Percentiles rank a stretch among this genome's conserved stretches.
Evolutionary conservation across 2,329 filamentous ascomycete genomes (phyloP).

Genomic region (Aureobasidium subglaciale): DNA sequence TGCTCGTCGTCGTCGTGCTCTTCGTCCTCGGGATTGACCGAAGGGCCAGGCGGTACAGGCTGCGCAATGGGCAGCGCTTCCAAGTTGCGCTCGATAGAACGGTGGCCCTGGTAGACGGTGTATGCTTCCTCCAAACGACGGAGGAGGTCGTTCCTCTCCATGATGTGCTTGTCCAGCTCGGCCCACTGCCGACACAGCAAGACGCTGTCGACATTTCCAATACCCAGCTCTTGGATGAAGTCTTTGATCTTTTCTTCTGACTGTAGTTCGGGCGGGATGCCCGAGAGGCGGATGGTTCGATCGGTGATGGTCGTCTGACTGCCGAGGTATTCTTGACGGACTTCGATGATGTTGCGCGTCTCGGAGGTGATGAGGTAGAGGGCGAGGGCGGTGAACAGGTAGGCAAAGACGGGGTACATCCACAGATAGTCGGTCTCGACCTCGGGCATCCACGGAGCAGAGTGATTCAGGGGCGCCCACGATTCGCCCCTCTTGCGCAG

Average conservation of each 20-base stretch:
- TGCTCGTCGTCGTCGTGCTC: slow-evolving; percentile 45
- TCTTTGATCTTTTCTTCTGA: slow-evolving; percentile 78
- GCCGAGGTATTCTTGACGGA: slow-evolving; percentile 85
- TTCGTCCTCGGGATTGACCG: slow-evolving; percentile 20
- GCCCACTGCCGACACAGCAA: slow-evolving; percentile 83
- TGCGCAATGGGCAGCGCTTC: slow-evolving; percentile 46
- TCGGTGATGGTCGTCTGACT: slow-evolving; percentile 94
- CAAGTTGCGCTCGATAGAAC: slow-evolving; percentile 41
- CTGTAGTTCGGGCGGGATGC: slow-evolving; percentile 71
- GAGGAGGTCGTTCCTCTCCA: slow-evolving; percentile 57
- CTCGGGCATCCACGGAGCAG: slow-evolving; percentile 14
- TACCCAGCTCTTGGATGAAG: slow-evolving; percentile 78
- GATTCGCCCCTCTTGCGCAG: background rate
- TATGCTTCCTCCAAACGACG: slow-evolving; percentile 75
- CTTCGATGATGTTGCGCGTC: slow-evolving; percentile 75
- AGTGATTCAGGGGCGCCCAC: slow-evolving; percentile 1
- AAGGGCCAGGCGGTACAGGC: slow-evolving; percentile 33
- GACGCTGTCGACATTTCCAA: slow-evolving; percentile 84
- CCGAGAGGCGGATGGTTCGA: slow-evolving; percentile 83
- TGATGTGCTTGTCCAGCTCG: slow-evolving; percentile 67
- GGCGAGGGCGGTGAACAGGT: slow-evolving; percentile 77
- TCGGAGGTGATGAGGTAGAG: slow-evolving; percentile 77
- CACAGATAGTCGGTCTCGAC: slow-evolving; percentile 61
- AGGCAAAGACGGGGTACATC: slow-evolving; percentile 92
- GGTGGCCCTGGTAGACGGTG: slow-evolving; percentile 65